phyloP scores from a whole-genome alignment of 441 rosid genomes.

The Eruca vesicaria region DNA sequence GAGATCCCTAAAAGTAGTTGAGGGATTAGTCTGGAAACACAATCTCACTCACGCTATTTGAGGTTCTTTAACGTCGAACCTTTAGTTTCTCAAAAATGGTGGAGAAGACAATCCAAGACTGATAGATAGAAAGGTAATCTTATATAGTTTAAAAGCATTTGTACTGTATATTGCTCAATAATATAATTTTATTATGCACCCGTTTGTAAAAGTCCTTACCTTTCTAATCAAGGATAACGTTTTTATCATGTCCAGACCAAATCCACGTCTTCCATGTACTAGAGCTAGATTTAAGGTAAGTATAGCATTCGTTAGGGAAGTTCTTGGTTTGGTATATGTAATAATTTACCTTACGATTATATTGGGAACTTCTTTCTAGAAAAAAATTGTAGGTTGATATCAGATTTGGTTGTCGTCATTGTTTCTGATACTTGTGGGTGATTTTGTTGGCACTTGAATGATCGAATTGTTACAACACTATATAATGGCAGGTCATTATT shows the following conservation, averaged over 20 bases:
- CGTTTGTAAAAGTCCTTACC: neutral
- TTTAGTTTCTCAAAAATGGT: constrained; percentile 66
- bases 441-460: neutral
- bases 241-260: constrained; percentile 88
- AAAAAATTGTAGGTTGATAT: constrained; percentile 33
- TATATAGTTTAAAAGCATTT: neutral
- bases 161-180: neutral
- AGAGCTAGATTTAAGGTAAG: constrained; percentile 80
- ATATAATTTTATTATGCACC: neutral
- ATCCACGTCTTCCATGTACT: constrained; percentile 87
- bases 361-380: neutral
- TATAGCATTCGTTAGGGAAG: neutral
- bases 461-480: neutral
- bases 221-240: constrained; percentile 62
- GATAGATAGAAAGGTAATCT: constrained; percentile 76
- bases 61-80: constrained; percentile 50
- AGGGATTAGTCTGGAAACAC: no score
- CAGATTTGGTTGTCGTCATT: neutral
- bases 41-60: no score
- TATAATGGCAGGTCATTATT: constrained; percentile 69
- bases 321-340: neutral
- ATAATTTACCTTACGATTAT: neutral
- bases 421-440: constrained; percentile 55
- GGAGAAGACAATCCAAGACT: constrained; percentile 81
- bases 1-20: no score